Percentiles rank a stretch among this genome's conserved stretches.
These are phyloP conservation scores for Exsudoporus frostii DNA, from an alignment of 768 basidiomycete species.

Conservation along the genomic window DNA sequence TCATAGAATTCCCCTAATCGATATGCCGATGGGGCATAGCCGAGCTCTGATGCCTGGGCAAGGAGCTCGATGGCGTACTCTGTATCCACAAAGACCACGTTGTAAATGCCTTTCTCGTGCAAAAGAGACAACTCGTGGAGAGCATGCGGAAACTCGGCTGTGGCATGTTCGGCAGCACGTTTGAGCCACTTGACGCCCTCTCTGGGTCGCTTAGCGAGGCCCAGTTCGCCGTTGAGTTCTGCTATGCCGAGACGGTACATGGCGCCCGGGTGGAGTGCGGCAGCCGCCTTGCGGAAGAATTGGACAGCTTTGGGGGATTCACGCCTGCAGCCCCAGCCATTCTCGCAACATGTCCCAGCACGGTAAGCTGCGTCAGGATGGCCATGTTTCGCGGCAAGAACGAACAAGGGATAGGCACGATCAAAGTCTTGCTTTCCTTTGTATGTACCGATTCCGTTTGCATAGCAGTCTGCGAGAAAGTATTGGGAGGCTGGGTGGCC, in stretches of 20 bases:
- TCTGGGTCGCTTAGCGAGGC: constrained; percentile 79
- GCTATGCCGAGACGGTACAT: constrained; percentile 96
- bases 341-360: constrained; percentile 96
- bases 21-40: constrained; percentile 95
- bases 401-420: constrained; percentile 92
- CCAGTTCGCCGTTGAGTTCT: constrained; percentile 93
- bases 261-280: constrained; percentile 87
- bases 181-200: constrained; percentile 99
- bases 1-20: constrained; percentile 98
- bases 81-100: constrained; percentile 94
- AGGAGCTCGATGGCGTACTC: constrained; percentile 94
- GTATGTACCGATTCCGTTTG: constrained; percentile 94
- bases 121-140: constrained; percentile 91
- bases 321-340: constrained; percentile 95
- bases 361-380: constrained; percentile 95
- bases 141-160: constrained; percentile 94
- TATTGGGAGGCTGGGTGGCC: constrained; percentile 95
- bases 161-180: constrained; percentile 90
- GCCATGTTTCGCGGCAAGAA: constrained; percentile 94
- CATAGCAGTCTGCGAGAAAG: constrained; percentile 97
- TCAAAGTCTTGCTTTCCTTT: constrained; percentile 95
- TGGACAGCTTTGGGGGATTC: constrained; percentile 89
- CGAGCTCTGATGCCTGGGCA: constrained; percentile 93
- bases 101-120: constrained; percentile 97
- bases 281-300: constrained; percentile 92